Conservation (phyloP, 116 monocot species). For the Posidonia oceanica region DNA sequence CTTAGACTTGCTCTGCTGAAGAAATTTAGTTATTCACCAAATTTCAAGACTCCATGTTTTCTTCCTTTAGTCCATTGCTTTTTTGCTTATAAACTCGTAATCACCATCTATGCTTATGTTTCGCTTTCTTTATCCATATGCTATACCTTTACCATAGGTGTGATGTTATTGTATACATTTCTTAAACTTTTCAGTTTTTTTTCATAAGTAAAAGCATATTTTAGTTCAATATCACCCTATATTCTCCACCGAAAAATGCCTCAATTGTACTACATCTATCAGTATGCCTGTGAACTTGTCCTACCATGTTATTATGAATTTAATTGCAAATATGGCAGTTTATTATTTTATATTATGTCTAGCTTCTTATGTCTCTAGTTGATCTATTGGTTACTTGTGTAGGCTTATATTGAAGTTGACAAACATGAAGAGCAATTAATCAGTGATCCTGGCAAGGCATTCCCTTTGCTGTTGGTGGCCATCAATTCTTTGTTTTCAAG, state of each 20-base stretch:
- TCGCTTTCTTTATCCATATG: no score
- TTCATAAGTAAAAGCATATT: no score
- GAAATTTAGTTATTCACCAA: background rate
- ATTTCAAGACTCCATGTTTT: background rate
- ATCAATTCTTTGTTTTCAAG: conserved; percentile 49
- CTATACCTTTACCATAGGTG: no score
- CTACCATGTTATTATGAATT: background rate
- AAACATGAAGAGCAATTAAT: conserved; percentile 36
- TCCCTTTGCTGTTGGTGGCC: conserved; percentile 34
- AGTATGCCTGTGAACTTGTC: background rate
- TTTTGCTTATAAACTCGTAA: no score
- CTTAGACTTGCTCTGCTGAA: background rate
- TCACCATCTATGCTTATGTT: no score
- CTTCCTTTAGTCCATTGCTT: no score
- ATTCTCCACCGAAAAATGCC: background rate
- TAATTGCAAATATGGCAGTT: background rate
- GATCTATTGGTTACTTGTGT: background rate
- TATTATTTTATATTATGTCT: no score
- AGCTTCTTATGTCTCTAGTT: no score
- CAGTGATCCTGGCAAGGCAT: conserved; percentile 39
- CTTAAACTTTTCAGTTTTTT: no score
- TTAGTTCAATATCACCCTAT: no score
- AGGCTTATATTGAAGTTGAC: conserved; percentile 71
- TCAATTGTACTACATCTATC: background rate
- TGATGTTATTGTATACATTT: no score